These are phyloP conservation scores for Herpetomonas tarakana DNA, from an alignment of 208 protist species.

Conservation along the genomic window DNA sequence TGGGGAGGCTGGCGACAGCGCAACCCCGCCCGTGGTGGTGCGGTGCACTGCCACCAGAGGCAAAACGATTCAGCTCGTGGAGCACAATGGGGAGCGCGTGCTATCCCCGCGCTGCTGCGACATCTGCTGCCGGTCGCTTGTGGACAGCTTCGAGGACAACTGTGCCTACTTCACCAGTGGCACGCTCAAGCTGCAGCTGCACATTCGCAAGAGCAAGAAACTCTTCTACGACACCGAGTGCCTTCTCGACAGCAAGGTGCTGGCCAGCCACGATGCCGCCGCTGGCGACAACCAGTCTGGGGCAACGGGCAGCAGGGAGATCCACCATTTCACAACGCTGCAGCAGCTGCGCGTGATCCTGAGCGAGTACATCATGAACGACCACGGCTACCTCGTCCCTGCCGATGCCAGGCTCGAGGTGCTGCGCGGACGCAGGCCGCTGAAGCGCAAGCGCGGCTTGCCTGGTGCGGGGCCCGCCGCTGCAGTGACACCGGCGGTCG, in stretches of 20 bases:
- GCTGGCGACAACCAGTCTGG: neutral
- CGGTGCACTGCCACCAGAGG: neutral
- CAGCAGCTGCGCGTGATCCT: slow-evolving; percentile 48
- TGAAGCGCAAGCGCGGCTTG: slow-evolving; percentile 17
- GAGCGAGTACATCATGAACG: slow-evolving; percentile 35
- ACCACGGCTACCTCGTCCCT: slow-evolving; percentile 52
- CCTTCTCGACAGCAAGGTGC: slow-evolving; percentile 13
- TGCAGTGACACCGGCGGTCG: neutral
- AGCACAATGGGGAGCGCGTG: slow-evolving; percentile 40
- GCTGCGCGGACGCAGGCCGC: slow-evolving; percentile 47
- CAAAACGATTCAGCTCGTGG: slow-evolving; percentile 30
- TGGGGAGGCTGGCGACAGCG: neutral
- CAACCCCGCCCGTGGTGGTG: neutral
- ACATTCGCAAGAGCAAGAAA: slow-evolving; percentile 70
- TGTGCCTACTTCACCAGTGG: slow-evolving; percentile 53
- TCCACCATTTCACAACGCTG: slow-evolving; percentile 68
- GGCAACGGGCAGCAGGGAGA: slow-evolving; percentile 10
- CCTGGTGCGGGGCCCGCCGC: too few species aligned
- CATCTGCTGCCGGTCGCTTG: slow-evolving; percentile 28
- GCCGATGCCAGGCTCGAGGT: slow-evolving; percentile 43
- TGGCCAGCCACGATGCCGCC: neutral
- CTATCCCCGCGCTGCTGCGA: slow-evolving; percentile 43
- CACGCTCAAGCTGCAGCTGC: slow-evolving; percentile 52
- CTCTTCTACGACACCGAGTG: slow-evolving; percentile 60
- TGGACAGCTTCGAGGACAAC: slow-evolving; percentile 35